These are phyloP conservation scores for Nigrospora osmanthi DNA, from an alignment of 2,329 filamentous ascomycete genomes.

Conservation along the genomic window DNA sequence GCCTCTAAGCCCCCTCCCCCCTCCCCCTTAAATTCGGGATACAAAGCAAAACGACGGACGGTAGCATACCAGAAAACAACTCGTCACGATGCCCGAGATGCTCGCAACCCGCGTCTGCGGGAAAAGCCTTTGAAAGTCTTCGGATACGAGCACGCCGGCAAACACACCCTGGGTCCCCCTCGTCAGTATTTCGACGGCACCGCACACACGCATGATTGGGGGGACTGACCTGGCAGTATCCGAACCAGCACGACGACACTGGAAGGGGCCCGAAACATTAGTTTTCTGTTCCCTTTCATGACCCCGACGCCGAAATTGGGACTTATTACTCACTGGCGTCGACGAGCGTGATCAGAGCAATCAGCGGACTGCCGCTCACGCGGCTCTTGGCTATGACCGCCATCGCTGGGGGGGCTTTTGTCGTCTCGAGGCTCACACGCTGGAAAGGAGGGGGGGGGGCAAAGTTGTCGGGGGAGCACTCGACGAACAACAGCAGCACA, in stretches of 20 bases:
- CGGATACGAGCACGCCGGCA: constrained; percentile 31
- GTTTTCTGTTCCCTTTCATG: neutral
- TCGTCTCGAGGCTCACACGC: no score
- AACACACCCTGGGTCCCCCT: constrained; percentile 29
- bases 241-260: constrained; percentile 22
- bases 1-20: no score
- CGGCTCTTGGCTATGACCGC: neutral
- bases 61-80: constrained; percentile 31
- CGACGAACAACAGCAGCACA: no score
- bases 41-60: neutral
- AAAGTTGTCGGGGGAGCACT: no score
- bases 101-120: constrained; percentile 27
- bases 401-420: neutral
- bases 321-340: constrained; percentile 20
- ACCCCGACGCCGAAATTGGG: neutral
- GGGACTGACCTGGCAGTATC: constrained; percentile 16
- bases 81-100: constrained; percentile 34
- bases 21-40: no score
- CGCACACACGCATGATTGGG: no score
- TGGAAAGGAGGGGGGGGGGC: no score
- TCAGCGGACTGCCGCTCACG: constrained; percentile 10
- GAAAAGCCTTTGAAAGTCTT: constrained; percentile 28
- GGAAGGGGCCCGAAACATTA: neutral
- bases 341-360: constrained; percentile 19
- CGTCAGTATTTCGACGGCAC: neutral